Evolutionary conservation across 2,329 filamentous ascomycete species (phyloP), one percentile per base, ranked within the genome.

Genomic region (Fusarium avenaceum): DNA sequence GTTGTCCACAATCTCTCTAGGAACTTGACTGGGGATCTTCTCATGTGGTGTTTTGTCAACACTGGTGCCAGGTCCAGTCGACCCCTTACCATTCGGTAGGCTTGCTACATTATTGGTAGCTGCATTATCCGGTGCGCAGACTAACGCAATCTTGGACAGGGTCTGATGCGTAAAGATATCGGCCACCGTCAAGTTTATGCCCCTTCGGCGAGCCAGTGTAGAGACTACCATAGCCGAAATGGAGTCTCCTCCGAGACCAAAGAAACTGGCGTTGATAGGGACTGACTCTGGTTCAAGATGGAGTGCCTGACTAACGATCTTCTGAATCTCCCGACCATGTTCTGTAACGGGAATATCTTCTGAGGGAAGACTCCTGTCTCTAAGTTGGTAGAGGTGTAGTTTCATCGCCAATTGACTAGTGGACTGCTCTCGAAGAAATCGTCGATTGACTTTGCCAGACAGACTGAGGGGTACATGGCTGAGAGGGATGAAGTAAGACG

Each of bases 201-300:
- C 46, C 14, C 35, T 28, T 8, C 53, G 53, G 6, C n/a, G 50
- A 3, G 53, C 53, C 11, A 51, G 14, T 7, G 38, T 57, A 5
- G 53, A 57, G 5, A 19, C 46, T 3, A 40, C 46, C 48, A 57
- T 57, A 5, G 55, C 55, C 7, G 55, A 57, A 4, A 57, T 53
- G 3, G 55, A 57, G 14, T 57, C 55, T n/a, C 55, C 55, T 8
- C 48, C 55, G 9, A 57, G 32, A 5, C 32, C 33, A 7, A 53
- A 57, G n/a, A 57, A 53, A 4, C 52, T 57, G 13, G n/a, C 14
- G 9, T 57, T 45, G 39, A 57, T 57, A 13, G 24, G 19, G 2
- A 57, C 6, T 1, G 24, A 52, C 0, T 22, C 19, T 5, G 32
- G 1, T 2, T 53, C 19, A 0, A 32, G 20, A 20, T 14, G 26